Evolutionary conservation across 805 yeast genomes (phyloP).

Genomic region (Kluyveromyces nonfermentans): DNA sequence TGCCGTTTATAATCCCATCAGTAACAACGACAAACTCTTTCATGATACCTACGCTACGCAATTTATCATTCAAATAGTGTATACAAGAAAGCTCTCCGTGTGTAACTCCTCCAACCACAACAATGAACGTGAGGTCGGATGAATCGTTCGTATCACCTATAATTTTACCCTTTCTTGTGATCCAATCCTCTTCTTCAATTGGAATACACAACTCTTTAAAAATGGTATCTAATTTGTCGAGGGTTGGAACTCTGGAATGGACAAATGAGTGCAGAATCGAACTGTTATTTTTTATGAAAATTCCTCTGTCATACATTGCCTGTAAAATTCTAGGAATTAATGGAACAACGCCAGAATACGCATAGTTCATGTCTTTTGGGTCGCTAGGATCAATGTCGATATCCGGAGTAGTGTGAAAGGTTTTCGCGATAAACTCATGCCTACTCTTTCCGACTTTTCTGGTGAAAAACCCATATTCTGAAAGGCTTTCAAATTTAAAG

Average conservation of each 20-base stretch:
- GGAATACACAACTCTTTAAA: slow-evolving; percentile 8
- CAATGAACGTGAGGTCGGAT: slow-evolving; percentile 34
- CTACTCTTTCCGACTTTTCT: slow-evolving; percentile 1
- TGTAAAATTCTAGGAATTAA: slow-evolving; percentile 61
- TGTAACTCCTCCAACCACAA: slow-evolving; percentile 78
- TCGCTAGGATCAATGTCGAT: slow-evolving; percentile 10
- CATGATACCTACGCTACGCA: slow-evolving; percentile 27
- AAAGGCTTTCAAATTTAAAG: slow-evolving; percentile 19
- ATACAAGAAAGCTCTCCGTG: slow-evolving; percentile 74
- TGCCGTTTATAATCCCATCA: slow-evolving; percentile 40
- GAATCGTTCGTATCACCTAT: slow-evolving; percentile 12
- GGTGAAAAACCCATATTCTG: slow-evolving; percentile 14
- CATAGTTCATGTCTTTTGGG: slow-evolving; percentile 35
- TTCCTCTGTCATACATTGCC: slow-evolving; percentile 49
- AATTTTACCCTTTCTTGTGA: slow-evolving; percentile 1
- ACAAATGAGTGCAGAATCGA: slow-evolving; percentile 26
- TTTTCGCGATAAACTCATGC: slow-evolving; percentile 3
- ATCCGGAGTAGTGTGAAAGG: slow-evolving; percentile 7
- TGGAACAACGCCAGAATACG: slow-evolving; percentile 80
- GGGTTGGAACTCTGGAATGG: slow-evolving; percentile 21
- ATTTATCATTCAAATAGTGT: slow-evolving; percentile 44
- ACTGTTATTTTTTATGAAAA: slow-evolving; percentile 31
- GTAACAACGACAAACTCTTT: slow-evolving; percentile 38
- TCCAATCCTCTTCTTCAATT: background rate
- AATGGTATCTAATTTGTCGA: slow-evolving; percentile 14